Conservation (phyloP, 2,329 filamentous ascomycete species). For the Arthrobotrys conoides region DNA sequence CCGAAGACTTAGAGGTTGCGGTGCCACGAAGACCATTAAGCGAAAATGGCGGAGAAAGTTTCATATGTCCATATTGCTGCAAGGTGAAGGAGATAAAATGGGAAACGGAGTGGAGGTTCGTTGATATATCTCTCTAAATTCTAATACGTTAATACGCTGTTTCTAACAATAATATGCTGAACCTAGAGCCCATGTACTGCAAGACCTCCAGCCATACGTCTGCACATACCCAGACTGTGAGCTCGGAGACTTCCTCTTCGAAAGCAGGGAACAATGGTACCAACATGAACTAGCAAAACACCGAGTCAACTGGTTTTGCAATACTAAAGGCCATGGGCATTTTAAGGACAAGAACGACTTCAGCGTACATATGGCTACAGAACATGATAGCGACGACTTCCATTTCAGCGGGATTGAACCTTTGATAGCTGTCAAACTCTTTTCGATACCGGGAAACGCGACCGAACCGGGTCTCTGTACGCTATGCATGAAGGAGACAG, state of each 20-base stretch:
- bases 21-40: neutral
- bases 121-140: neutral
- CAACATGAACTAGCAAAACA: slow-evolving; percentile 65
- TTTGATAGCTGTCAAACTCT: neutral
- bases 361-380: neutral
- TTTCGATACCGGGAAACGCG: neutral
- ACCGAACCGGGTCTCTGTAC: neutral
- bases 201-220: slow-evolving; percentile 66
- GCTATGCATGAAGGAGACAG: neutral
- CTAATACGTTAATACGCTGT: too few relatives aligned
- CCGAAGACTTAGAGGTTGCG: neutral
- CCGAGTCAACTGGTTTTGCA: slow-evolving; percentile 64
- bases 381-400: neutral
- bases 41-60: neutral
- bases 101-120: neutral
- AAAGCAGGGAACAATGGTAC: slow-evolving; percentile 65
- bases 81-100: neutral
- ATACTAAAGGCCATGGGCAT: neutral
- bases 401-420: neutral
- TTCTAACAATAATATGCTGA: neutral
- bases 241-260: slow-evolving; percentile 63
- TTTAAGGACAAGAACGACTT: neutral
- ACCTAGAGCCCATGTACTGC: slow-evolving; percentile 65
- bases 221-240: slow-evolving; percentile 66
- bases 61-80: neutral